Evolutionary conservation across 2,329 filamentous ascomycete species (phyloP).

Genomic region (Trichophyton mentagrophytes): DNA sequence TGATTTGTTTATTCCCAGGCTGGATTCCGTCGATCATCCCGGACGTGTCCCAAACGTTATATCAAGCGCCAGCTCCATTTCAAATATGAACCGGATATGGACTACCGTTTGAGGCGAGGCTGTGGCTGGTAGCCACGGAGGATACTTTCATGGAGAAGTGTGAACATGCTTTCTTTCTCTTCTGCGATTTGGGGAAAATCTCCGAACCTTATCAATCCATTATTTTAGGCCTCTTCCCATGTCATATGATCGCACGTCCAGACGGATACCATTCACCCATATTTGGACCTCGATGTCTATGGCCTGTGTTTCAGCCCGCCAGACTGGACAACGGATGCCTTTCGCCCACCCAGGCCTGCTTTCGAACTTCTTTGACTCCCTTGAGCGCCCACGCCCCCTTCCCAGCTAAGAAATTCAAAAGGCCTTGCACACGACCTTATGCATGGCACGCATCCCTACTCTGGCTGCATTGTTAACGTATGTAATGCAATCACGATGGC

Average conservation of each 20-base stretch:
- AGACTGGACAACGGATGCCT: background rate
- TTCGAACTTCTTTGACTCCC: background rate
- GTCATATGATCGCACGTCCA: background rate
- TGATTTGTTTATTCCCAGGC: slow-evolving; percentile 1
- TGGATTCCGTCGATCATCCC: slow-evolving; percentile 2
- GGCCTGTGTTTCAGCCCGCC: background rate
- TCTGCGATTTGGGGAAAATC: background rate
- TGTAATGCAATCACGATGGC: background rate
- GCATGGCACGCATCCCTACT: background rate
- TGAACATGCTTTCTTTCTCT: background rate
- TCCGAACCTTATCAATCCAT: slow-evolving; percentile 1
- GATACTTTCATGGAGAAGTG: background rate
- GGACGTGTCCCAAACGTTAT: slow-evolving; percentile 4
- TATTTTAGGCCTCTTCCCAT: background rate
- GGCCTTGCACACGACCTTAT: background rate
- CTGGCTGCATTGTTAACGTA: background rate
- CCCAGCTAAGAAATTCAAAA: background rate
- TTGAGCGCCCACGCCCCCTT: background rate
- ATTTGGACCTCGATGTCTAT: background rate
- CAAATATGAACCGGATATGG: background rate
- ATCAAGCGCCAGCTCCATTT: background rate
- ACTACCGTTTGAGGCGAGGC: background rate
- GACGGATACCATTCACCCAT: too few relatives aligned
- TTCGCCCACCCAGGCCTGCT: background rate
- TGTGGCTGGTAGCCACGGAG: background rate